A percentile compares a stretch with the other conserved stretches of the same genome.
Conservation (phyloP, 805 yeast species). For the Starmera quercuum region DNA sequence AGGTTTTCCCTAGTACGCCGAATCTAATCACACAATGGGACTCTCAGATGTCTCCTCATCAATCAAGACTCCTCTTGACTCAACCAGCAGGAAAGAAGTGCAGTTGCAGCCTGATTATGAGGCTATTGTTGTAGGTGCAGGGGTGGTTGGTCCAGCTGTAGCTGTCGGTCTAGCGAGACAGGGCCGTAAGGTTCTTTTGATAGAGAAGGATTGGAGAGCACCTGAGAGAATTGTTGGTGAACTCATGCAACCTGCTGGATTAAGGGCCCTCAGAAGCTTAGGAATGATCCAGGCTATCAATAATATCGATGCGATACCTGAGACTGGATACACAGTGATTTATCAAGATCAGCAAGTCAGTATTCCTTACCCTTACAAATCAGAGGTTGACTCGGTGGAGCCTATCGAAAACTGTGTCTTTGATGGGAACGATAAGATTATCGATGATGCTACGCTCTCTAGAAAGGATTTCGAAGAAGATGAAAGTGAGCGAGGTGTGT, state of each 20-base stretch:
- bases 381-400: conserved; percentile 34
- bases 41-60: too few species aligned
- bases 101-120: conserved; percentile 51
- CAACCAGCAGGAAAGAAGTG: too few species aligned
- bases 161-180: conserved; percentile 88
- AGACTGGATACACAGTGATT: conserved; percentile 74
- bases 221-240: conserved; percentile 98
- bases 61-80: too few species aligned
- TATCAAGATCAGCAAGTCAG: conserved; percentile 49
- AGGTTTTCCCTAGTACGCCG: too few species aligned
- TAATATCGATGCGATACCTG: conserved; percentile 69
- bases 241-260: conserved; percentile 94
- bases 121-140: conserved; percentile 95
- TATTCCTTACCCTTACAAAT: conserved; percentile 68
- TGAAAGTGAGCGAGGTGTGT: conserved; percentile 60
- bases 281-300: conserved; percentile 77
- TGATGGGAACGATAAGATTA: conserved; percentile 49
- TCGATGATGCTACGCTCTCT: conserved; percentile 43
- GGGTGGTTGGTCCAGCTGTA: conserved; percentile 90
- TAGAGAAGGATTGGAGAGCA: conserved; percentile 84
- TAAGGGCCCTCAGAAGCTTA: conserved; percentile 69
- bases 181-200: conserved; percentile 67
- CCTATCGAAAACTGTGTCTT: conserved; percentile 49
- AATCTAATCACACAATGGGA: too few species aligned
- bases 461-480: conserved; percentile 48